These are phyloP conservation scores for Paecilomyces fulvus DNA, from an alignment of 2,329 filamentous ascomycete genomes.

Conservation along the genomic window DNA sequence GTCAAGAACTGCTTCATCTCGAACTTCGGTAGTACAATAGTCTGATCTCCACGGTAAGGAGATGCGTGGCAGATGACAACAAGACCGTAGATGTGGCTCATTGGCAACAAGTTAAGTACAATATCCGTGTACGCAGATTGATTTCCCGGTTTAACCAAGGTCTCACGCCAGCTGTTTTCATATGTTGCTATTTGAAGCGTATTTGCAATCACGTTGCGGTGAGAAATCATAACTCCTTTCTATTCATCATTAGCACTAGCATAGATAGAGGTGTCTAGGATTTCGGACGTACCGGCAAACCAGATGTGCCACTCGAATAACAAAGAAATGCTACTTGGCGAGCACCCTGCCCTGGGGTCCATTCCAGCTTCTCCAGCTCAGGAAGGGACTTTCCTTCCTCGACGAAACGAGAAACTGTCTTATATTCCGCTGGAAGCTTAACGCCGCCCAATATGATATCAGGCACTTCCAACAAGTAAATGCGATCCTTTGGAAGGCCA, in stretches of 20 bases:
- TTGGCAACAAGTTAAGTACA: conserved; percentile 61
- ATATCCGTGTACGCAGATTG: conserved; percentile 46
- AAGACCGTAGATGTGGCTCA: conserved; percentile 75
- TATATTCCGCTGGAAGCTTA: conserved; percentile 40
- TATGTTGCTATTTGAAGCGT: conserved; percentile 53
- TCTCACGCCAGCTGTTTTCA: conserved; percentile 34
- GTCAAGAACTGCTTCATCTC: conserved; percentile 58
- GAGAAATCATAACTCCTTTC: conserved; percentile 81
- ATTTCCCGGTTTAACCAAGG: conserved; percentile 24
- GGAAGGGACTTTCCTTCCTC: conserved; percentile 45
- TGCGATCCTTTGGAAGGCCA: conserved; percentile 53
- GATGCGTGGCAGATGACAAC: conserved; percentile 60
- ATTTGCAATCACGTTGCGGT: conserved; percentile 71
- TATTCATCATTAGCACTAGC: conserved; percentile 22
- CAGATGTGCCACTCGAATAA: conserved; percentile 73
- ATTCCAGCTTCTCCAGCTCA: conserved; percentile 31
- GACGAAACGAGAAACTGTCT: conserved; percentile 59
- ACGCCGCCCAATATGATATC: conserved; percentile 43
- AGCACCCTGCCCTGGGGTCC: conserved; percentile 35
- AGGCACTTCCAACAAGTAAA: conserved; percentile 64
- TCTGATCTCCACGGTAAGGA: conserved; percentile 63
- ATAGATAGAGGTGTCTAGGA: not conserved
- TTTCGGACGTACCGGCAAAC: conserved; percentile 53
- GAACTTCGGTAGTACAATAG: conserved; percentile 65
- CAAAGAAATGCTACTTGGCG: conserved; percentile 67